Evolutionary conservation across 1,139 yeast genomes (phyloP), one percentile per base, ranked within the genome.

Genomic region (Pichia sp.): DNA sequence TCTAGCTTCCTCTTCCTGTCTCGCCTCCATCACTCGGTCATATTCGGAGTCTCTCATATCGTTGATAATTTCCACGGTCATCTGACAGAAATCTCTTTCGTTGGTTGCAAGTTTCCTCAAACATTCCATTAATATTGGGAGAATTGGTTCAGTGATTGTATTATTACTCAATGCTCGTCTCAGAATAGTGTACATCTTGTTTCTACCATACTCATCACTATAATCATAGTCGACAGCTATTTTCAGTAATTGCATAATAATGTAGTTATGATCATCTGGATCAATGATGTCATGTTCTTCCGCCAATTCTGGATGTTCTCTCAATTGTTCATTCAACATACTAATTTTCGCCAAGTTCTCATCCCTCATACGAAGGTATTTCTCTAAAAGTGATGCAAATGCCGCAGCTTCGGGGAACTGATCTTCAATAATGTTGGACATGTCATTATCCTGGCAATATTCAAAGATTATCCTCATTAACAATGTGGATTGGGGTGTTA

Each of bases 181-280:
- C 15, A 87, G 68, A 5, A 82, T 72, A 37, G 77, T 81, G 30
- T 86, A 61, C 77, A 86, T 80, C 33, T 78, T 76, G 53, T 95
- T 71, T 53, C 97, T 74, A 6, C 97, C 96, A 34, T 84, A 74
- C 56, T 88, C 96, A 60, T 91, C 98, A 46, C 88, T 81, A 51
- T 76, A 86, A 55, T 91, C 98, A 53, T 80, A 83, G 27, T 74
- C 74, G 30, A 71, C 71, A 0, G 91, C 79, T 27, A 86, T 72
- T 8, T 66, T 60, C 27, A 91, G 58, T 23, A 93, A 56, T 55
- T 91, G 96, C 41, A 77, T 76, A 32, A 86, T 71, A 32, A 87
- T 74, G 51, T 80, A 88, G 47, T 85, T 88, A 26, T 78, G 56
- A 39, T 82, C 91, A 22, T 64, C 64, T 15, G 72, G 66, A 35